These are phyloP conservation scores for Neurospora cerealis DNA, from an alignment of 495 filamentous ascomycete genomes.

Conservation along the genomic window DNA sequence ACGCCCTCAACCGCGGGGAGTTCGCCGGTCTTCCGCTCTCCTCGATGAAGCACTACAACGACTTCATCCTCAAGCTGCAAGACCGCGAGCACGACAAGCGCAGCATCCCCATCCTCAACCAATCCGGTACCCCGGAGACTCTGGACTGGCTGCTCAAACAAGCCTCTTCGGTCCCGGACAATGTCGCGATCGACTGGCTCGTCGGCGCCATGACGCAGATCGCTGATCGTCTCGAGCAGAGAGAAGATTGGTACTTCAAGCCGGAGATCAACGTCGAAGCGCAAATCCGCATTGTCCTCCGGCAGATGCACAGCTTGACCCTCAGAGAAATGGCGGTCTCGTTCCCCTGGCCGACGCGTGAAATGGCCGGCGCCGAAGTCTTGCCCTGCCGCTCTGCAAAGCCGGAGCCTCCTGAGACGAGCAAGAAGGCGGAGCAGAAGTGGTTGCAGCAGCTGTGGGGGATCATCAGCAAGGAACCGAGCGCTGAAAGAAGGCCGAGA, in stretches of 20 bases:
- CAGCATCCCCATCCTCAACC: slow-evolving; percentile 28
- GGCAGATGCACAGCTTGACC: slow-evolving; percentile 19
- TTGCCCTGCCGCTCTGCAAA: slow-evolving; percentile 25
- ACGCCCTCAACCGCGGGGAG: slow-evolving; percentile 18
- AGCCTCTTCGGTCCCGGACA: slow-evolving; percentile 19
- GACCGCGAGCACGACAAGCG: slow-evolving; percentile 28
- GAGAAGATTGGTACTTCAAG: slow-evolving; percentile 21
- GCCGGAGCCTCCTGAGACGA: slow-evolving; percentile 2
- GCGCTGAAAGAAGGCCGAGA: neutral
- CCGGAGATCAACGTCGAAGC: slow-evolving; percentile 23
- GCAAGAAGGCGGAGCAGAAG: slow-evolving; percentile 18
- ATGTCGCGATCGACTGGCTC: slow-evolving; percentile 25
- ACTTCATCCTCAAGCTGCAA: slow-evolving; percentile 28
- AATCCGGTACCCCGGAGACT: slow-evolving; percentile 25
- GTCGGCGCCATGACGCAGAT: slow-evolving; percentile 27
- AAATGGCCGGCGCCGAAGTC: slow-evolving; percentile 28
- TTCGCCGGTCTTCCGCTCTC: slow-evolving; percentile 20
- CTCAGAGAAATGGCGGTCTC: slow-evolving; percentile 26
- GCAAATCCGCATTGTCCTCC: slow-evolving; percentile 28
- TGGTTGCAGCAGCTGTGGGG: slow-evolving; percentile 22
- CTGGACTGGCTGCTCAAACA: slow-evolving; percentile 22
- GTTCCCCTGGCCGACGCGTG: slow-evolving; percentile 26
- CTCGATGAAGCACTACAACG: slow-evolving; percentile 27
- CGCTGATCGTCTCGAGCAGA: slow-evolving; percentile 18
- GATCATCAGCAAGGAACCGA: slow-evolving; percentile 13